A percentile compares a stretch with the other conserved stretches of the same genome.
These are phyloP conservation scores for Thecaphora thlaspeos DNA, from an alignment of 1,284 basidiomycete genomes.

Conservation along the genomic window DNA sequence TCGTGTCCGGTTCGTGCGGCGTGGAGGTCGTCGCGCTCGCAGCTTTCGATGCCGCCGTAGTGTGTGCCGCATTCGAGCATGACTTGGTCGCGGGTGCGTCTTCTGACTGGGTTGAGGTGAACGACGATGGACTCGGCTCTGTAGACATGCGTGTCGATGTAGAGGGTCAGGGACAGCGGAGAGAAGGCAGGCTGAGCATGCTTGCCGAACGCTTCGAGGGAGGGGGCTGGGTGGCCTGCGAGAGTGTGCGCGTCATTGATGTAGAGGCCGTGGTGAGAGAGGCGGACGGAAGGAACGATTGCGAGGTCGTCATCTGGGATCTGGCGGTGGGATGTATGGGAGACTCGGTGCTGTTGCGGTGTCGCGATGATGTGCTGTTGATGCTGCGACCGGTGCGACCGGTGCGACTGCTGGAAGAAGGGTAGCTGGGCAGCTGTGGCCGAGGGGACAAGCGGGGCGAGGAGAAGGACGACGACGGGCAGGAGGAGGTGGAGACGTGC, in stretches of 20 bases:
- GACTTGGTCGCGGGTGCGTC: constrained; percentile 25
- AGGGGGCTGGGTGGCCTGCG: constrained; percentile 9
- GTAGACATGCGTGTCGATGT: constrained; percentile 22
- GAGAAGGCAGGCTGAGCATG: constrained; percentile 9
- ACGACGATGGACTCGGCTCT: constrained; percentile 8
- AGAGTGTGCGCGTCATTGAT: constrained; percentile 33
- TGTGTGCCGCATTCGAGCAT: constrained; percentile 29
- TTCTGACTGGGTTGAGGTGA: constrained; percentile 11
- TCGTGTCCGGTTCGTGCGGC: background rate
- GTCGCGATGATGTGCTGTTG: too few relatives aligned
- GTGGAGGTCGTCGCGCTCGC: constrained; percentile 25
- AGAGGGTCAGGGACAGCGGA: constrained; percentile 16
- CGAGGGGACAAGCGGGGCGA: background rate
- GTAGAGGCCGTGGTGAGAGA: constrained; percentile 39
- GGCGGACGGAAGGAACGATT: constrained; percentile 24
- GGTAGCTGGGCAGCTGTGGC: background rate
- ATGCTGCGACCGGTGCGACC: too few relatives aligned
- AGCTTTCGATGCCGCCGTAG: constrained; percentile 31
- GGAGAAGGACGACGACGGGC: background rate
- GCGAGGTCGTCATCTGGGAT: constrained; percentile 27
- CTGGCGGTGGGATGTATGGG: background rate
- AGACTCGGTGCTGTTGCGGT: too few relatives aligned
- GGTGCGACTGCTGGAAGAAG: background rate
- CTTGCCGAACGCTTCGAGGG: constrained; percentile 17
- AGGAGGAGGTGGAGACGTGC: background rate